Evolutionary conservation across 257 asterid species (phyloP), one percentile per base, ranked within the genome.

Genomic region (Fraxinus cuspidata): DNA sequence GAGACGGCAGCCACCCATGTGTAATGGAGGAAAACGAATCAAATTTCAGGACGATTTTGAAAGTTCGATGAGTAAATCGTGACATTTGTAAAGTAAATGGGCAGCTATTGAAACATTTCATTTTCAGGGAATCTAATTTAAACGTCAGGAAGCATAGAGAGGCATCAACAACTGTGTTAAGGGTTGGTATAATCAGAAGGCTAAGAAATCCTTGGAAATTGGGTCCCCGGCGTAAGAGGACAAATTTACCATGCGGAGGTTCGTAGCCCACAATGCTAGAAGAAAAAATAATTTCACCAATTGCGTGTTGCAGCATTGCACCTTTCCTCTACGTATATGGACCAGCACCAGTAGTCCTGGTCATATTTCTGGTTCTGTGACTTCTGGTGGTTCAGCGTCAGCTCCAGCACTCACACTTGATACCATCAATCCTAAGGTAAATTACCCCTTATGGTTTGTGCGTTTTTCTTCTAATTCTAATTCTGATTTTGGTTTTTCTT

Each of bases 181-280:
- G 64, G 64, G 32, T 23, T 31, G 67, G 31, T 21, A 2, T 60
- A 9, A 21, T 9, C 47, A 10, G 47, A 40, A 40, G 47, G 44
- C 44, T 44, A 44, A 44, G 56, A 47, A 47, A 47, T 47, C 66
- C 32, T 63, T 27, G 4, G 51, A 27, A 63, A 63, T 63, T 63
- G 69, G 35, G 19, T 27, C 35, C 27, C 58, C 58, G 8, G 18
- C 34, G 35, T 63, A 63, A 25, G 7, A 27, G 69, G 4, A 13
- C 27, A 78, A 27, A 38, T 56, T 51, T 25, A 77, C 56, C 38
- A 91, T 93, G 98, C 91, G 92, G 88, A 87, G 91, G 87, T 88
- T 90, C 71, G 89, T 83, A 81, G 84, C 88, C 21, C 87, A 85
- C 47, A 88, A 79, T 75, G 73, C 92, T 67, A 87, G 85, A 70